These are phyloP conservation scores for Lipomyces orientalis DNA, from an alignment of 805 yeast genomes.

Conservation along the genomic window DNA sequence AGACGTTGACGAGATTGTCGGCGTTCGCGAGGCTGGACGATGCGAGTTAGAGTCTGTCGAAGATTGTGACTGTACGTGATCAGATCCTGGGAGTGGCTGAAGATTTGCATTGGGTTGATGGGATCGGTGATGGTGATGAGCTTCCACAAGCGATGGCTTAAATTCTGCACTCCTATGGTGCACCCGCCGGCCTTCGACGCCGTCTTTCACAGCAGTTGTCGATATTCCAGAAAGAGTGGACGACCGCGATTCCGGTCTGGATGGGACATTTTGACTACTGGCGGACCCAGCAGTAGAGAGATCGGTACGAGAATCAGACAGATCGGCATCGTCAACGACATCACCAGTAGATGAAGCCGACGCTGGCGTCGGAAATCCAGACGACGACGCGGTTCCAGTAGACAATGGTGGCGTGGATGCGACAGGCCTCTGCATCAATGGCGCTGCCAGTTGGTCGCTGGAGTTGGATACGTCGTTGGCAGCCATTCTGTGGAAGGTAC, in stretches of 20 bases:
- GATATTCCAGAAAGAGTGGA: conserved; percentile 68
- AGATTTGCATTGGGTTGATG: neutral
- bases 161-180: conserved; percentile 18
- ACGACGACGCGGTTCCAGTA: neutral
- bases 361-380: conserved; percentile 19
- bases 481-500: neutral
- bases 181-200: conserved; percentile 64
- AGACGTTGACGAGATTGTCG: neutral
- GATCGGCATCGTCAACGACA: conserved; percentile 1
- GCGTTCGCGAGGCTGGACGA: neutral
- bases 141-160: conserved; percentile 6
- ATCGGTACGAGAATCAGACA: conserved; percentile 17
- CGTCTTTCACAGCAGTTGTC: conserved; percentile 76
- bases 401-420: conserved; percentile 19
- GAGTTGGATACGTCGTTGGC: neutral
- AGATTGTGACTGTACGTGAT: neutral
- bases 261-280: conserved; percentile 8
- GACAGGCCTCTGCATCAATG: neutral
- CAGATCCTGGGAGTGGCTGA: neutral
- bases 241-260: conserved; percentile 62
- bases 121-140: conserved; percentile 18
- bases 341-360: conserved; percentile 14
- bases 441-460: neutral
- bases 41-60: neutral
- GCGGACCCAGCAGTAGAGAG: conserved; percentile 6